These are phyloP conservation scores for Malus orientalis DNA, from an alignment of 306 rosid species.

Conservation along the genomic window DNA sequence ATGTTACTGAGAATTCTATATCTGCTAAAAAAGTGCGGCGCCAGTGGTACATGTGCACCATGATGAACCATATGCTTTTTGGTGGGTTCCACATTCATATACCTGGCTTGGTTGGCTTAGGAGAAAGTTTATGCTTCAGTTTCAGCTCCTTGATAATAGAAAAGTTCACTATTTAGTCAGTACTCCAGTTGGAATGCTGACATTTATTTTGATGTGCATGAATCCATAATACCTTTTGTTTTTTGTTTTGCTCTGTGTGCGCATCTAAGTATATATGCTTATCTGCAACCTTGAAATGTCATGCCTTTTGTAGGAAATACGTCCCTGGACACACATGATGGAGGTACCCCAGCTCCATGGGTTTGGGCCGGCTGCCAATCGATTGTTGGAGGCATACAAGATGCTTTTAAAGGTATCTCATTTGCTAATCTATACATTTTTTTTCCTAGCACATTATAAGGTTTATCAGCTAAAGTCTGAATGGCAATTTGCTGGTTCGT, in stretches of 20 bases:
- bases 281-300: background rate
- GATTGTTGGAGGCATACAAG: slow-evolving; percentile 89
- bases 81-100: background rate
- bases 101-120: background rate
- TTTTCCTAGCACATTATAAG: background rate
- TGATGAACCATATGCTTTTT: background rate
- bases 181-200: background rate
- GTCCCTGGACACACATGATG: slow-evolving; percentile 99
- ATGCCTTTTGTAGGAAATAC: slow-evolving; percentile 62
- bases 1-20: background rate
- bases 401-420: slow-evolving; percentile 78
- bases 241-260: background rate
- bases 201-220: background rate
- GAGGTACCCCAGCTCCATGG: slow-evolving; percentile 99
- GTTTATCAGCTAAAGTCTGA: background rate
- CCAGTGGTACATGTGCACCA: background rate
- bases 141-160: background rate
- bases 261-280: background rate
- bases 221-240: background rate
- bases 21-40: background rate
- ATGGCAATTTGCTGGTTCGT: background rate
- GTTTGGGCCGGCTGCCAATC: slow-evolving; percentile 96
- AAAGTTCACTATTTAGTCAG: background rate
- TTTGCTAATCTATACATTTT: background rate
- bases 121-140: background rate